Conservation (phyloP, 768 basidiomycete genomes). For the Suillus brevipes region DNA sequence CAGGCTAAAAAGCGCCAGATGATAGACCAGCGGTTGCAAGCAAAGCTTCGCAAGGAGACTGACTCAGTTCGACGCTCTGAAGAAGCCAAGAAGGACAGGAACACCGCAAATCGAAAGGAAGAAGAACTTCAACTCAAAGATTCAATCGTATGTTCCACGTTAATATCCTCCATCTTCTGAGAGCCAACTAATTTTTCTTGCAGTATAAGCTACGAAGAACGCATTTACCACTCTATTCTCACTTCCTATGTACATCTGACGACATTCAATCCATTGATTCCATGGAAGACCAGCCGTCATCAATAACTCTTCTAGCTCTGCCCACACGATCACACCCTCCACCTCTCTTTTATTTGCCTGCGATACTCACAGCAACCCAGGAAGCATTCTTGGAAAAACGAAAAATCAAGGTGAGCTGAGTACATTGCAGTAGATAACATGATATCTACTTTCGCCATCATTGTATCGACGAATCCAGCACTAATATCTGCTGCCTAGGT, state of each 20-base stretch:
- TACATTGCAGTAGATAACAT: no score
- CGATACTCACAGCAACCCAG: slow-evolving; percentile 65
- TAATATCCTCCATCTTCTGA: not conserved
- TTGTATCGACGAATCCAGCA: not conserved
- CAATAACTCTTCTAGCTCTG: slow-evolving; percentile 41
- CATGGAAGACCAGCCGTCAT: slow-evolving; percentile 24
- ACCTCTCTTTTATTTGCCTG: slow-evolving; percentile 76
- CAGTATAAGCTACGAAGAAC: slow-evolving; percentile 75
- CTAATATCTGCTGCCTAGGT: slow-evolving; percentile 41
- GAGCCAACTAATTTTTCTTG: slow-evolving; percentile 4
- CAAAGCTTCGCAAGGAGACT: slow-evolving; percentile 82
- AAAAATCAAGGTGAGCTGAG: slow-evolving; percentile 54
- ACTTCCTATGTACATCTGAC: slow-evolving; percentile 78
- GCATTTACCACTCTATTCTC: slow-evolving; percentile 69
- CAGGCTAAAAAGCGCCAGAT: slow-evolving; percentile 83
- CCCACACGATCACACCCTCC: slow-evolving; percentile 69
- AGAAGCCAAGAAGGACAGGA: slow-evolving; percentile 85
- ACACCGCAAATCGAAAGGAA: slow-evolving; percentile 72
- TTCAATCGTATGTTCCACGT: slow-evolving; percentile 59
- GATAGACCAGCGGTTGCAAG: slow-evolving; percentile 83
- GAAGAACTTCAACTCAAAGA: slow-evolving; percentile 82
- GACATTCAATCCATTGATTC: slow-evolving; percentile 46
- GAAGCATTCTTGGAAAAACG: slow-evolving; percentile 63
- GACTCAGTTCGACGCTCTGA: slow-evolving; percentile 82
- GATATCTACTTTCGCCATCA: not conserved